A percentile compares a stretch with the other conserved stretches of the same genome.
Evolutionary conservation across 441 rosid genomes (phyloP).

Genomic region (Gossypium schwendimanii): DNA sequence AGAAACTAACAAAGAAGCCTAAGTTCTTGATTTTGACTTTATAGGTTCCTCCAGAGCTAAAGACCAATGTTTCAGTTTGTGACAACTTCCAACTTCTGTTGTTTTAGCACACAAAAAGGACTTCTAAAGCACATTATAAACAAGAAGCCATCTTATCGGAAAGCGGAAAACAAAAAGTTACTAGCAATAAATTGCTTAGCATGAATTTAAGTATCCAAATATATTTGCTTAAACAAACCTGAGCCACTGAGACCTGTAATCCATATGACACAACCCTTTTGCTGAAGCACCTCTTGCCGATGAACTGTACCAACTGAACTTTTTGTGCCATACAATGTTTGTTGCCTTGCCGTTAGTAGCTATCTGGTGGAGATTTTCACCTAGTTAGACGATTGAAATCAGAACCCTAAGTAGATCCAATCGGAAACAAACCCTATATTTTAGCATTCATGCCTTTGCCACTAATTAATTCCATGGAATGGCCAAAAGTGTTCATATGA

Average conservation of each 20-base stretch:
- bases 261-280: slow-evolving; percentile 68
- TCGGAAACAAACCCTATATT: not conserved
- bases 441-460: not conserved
- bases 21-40: slow-evolving; percentile 2
- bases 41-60: not conserved
- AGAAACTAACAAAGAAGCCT: not conserved
- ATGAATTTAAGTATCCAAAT: not conserved
- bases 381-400: slow-evolving; percentile 28
- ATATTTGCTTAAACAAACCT: slow-evolving; percentile 33
- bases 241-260: slow-evolving; percentile 73
- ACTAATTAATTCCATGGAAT: not conserved
- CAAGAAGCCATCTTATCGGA: not conserved
- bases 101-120: not conserved
- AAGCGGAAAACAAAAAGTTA: not conserved
- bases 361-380: slow-evolving; percentile 33
- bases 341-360: slow-evolving; percentile 39
- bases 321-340: slow-evolving; percentile 59
- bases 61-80: not conserved
- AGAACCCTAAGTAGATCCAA: slow-evolving; percentile 7
- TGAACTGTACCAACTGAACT: slow-evolving; percentile 40
- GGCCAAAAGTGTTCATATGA: not conserved
- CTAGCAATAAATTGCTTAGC: not conserved
- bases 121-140: not conserved
- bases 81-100: not conserved
- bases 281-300: slow-evolving; percentile 45